Percentiles rank a stretch among this genome's conserved stretches.
These are phyloP conservation scores for Rhododendron ferrugineum DNA, from an alignment of 148 eudicot species.

Conservation along the genomic window DNA sequence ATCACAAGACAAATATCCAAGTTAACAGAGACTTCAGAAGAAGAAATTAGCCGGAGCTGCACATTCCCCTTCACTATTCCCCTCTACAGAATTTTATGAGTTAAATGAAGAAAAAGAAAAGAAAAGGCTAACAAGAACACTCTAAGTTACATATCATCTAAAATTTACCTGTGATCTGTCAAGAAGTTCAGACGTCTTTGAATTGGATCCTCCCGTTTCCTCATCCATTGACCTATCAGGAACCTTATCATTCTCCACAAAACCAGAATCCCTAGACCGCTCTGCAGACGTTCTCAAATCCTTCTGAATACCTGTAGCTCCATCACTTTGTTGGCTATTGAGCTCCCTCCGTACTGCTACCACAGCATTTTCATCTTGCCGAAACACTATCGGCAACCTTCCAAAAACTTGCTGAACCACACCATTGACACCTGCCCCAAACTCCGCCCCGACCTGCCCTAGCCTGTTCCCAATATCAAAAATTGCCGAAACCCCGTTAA, in stretches of 20 bases:
- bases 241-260: slow-evolving; percentile 37
- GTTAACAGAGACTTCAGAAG: background rate
- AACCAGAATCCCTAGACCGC: slow-evolving; percentile 51
- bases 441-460: slow-evolving; percentile 80
- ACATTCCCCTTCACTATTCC: background rate
- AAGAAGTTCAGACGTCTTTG: slow-evolving; percentile 54
- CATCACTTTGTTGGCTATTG: slow-evolving; percentile 27
- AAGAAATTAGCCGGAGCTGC: background rate
- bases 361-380: slow-evolving; percentile 37
- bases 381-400: slow-evolving; percentile 55
- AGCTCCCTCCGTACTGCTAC: slow-evolving; percentile 32
- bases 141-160: background rate
- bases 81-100: background rate
- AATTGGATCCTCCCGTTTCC: slow-evolving; percentile 46
- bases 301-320: slow-evolving; percentile 43
- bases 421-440: slow-evolving; percentile 74
- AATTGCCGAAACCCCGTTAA: slow-evolving; percentile 60
- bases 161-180: slow-evolving; percentile 62
- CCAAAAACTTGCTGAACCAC: slow-evolving; percentile 70
- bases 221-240: slow-evolving; percentile 40
- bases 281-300: slow-evolving; percentile 69
- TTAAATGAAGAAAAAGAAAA: background rate
- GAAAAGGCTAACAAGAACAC: background rate
- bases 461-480: slow-evolving; percentile 72
- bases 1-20: slow-evolving; percentile 1